Percentiles rank a stretch among this genome's conserved stretches.
phyloP scores from a whole-genome alignment of 1,284 basidiomycete species.

The Takashimella tepidaria region DNA sequence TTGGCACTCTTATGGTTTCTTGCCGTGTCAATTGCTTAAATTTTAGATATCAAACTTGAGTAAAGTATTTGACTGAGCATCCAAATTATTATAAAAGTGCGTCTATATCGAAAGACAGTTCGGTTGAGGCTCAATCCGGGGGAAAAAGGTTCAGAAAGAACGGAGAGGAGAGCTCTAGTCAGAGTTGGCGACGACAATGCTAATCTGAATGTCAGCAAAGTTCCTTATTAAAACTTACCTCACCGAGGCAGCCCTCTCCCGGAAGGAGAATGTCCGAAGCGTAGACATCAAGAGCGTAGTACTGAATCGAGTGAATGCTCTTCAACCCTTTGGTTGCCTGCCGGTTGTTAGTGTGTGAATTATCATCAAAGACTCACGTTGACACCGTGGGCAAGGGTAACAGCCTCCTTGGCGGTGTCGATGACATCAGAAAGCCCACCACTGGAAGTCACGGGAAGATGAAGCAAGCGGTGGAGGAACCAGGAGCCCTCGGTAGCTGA shows the following conservation, averaged over 20 bases:
- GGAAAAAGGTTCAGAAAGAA: too few species aligned
- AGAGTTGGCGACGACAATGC: background rate
- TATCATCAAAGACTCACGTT: constrained; percentile 6
- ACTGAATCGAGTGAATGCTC: constrained; percentile 12
- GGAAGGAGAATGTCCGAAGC: constrained; percentile 14
- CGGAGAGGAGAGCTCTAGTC: too few species aligned
- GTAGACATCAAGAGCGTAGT: constrained; percentile 15
- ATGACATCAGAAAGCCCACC: constrained; percentile 9
- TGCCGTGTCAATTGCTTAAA: too few species aligned
- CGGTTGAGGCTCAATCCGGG: too few species aligned
- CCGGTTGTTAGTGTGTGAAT: background rate
- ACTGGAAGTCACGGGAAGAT: constrained; percentile 8
- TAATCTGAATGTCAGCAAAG: background rate
- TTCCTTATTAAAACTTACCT: constrained; percentile 7
- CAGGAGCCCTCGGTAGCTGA: constrained; percentile 16
- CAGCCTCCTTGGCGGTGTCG: constrained; percentile 12
- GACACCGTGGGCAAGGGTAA: constrained; percentile 13
- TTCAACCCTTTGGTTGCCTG: constrained; percentile 11
- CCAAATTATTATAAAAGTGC: too few species aligned
- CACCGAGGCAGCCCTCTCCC: constrained; percentile 12
- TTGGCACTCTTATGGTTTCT: too few species aligned
- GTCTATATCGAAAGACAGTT: too few species aligned
- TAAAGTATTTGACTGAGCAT: too few species aligned
- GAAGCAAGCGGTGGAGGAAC: constrained; percentile 15
- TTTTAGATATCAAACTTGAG: too few species aligned